These are phyloP conservation scores for Vanilla planifolia DNA, from an alignment of 106 monocot genomes.

Conservation along the genomic window DNA sequence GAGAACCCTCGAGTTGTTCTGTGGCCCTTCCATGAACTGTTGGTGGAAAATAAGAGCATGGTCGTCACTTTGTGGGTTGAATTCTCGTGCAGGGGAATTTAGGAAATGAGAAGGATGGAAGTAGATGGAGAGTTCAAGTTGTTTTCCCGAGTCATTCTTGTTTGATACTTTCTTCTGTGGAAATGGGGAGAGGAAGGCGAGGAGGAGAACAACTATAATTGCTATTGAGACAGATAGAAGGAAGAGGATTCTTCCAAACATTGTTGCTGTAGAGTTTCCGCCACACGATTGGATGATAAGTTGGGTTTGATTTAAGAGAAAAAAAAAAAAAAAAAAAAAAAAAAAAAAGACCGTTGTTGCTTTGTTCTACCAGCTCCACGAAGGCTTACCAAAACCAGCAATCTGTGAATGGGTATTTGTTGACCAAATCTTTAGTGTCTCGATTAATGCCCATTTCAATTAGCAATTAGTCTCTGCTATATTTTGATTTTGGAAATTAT, in stretches of 20 bases:
- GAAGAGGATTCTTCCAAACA: constrained; percentile 1
- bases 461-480: too few species aligned
- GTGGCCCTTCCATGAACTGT: constrained; percentile 31
- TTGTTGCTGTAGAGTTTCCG: neutral
- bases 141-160: neutral
- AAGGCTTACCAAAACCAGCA: too few species aligned
- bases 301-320: neutral
- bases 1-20: constrained; percentile 25
- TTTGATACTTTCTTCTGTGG: neutral
- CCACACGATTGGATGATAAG: too few species aligned
- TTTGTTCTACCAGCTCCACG: too few species aligned
- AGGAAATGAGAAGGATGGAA: neutral
- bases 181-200: neutral
- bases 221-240: neutral
- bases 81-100: neutral
- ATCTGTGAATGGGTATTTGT: too few species aligned
- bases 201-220: neutral
- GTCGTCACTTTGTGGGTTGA: neutral
- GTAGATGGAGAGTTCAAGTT: neutral
- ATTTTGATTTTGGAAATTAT: too few species aligned
- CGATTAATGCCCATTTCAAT: too few species aligned
- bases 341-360: too few species aligned
- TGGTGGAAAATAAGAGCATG: constrained; percentile 41
- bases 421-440: too few species aligned
- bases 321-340: too few species aligned